These are phyloP conservation scores for Cicer arietinum DNA, from an alignment of 306 rosid genomes.

Conservation along the genomic window DNA sequence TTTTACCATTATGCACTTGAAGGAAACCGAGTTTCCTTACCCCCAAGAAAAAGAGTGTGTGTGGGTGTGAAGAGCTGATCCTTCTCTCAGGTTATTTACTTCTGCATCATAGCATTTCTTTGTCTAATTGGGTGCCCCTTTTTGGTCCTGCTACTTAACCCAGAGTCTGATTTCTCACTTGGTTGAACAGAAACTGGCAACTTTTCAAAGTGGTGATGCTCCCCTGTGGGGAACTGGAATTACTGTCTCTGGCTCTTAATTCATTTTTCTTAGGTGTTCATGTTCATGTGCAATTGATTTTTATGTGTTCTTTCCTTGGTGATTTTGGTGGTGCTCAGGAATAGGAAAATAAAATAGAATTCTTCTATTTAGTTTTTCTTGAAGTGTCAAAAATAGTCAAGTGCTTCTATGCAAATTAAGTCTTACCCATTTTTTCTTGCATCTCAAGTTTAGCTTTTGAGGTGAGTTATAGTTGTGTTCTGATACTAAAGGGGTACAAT, in stretches of 20 bases:
- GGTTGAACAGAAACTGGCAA: conserved; percentile 30
- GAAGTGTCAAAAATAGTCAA: conserved; percentile 9
- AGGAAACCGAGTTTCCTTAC: conserved; percentile 10
- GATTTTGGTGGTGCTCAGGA: conserved; percentile 1
- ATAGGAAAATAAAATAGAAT: conserved; percentile 14
- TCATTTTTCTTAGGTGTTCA: conserved; percentile 4
- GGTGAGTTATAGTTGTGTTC: not conserved
- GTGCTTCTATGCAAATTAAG: conserved; percentile 21
- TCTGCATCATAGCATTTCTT: conserved; percentile 30
- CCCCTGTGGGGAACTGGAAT: conserved; percentile 17
- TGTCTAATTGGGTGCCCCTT: conserved; percentile 13
- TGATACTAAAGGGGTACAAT: not conserved
- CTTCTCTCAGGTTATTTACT: not conserved
- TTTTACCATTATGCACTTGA: conserved; percentile 5
- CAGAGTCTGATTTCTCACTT: conserved; percentile 26
- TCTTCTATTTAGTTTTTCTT: conserved; percentile 2
- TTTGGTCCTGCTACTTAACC: not conserved
- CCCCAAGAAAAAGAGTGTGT: not conserved
- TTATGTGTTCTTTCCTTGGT: not conserved
- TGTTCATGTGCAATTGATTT: conserved; percentile 1
- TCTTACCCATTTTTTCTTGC: conserved; percentile 25
- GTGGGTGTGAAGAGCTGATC: not conserved
- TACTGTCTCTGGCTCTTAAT: not conserved
- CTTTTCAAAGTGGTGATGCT: conserved; percentile 27
- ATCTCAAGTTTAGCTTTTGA: conserved; percentile 17